Percentiles rank a stretch among this genome's conserved stretches.
Conservation (phyloP, 306 rosid genomes). For the Quercus rubra region DNA sequence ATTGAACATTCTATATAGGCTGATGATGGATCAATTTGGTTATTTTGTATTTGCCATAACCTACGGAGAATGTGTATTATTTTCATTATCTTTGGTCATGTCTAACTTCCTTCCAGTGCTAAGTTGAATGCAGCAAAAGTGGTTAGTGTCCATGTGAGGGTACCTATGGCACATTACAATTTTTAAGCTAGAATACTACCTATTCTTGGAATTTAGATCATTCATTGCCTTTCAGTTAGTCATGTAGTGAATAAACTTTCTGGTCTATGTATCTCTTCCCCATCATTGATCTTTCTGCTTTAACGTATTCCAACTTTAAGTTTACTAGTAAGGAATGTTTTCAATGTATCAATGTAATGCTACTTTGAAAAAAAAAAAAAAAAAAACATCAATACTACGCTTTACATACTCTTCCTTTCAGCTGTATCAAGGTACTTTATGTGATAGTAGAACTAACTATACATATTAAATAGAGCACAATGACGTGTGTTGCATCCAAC, state of each 20-base stretch:
- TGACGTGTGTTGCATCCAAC: neutral
- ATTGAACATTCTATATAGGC: neutral
- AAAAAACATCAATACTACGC: neutral
- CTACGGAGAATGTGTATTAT: neutral
- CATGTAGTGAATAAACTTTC: neutral
- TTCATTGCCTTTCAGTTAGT: neutral
- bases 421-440: neutral
- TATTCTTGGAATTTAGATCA: too few relatives aligned
- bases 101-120: too few relatives aligned
- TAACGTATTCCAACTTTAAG: neutral
- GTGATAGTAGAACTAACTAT: neutral
- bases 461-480: neutral
- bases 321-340: neutral
- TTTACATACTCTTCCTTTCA: neutral
- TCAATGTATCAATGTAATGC: neutral
- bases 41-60: neutral
- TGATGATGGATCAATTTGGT: neutral
- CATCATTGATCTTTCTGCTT: neutral
- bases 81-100: too few relatives aligned
- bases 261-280: neutral
- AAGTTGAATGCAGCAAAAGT: neutral
- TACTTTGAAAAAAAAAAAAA: neutral
- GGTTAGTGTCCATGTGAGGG: too few relatives aligned
- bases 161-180: too few relatives aligned
- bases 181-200: too few relatives aligned